A percentile compares a stretch with the other conserved stretches of the same genome.
phyloP scores from a whole-genome alignment of 106 monocot species.

The Dendrobium catenatum region DNA sequence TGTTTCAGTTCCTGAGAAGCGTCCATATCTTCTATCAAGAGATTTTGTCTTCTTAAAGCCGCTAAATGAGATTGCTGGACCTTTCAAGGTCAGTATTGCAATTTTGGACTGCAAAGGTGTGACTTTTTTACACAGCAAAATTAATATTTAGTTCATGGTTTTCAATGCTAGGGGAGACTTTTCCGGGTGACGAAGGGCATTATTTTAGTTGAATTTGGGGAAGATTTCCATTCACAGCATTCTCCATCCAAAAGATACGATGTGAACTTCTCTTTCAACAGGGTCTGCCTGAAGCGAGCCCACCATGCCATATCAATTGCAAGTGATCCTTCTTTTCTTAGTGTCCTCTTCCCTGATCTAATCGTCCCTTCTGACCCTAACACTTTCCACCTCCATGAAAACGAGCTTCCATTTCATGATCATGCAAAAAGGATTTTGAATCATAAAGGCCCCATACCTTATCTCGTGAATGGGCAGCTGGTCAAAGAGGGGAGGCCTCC shows the following conservation, averaged over 20 bases:
- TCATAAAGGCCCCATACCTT: constrained; percentile 19
- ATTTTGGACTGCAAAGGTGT: background rate
- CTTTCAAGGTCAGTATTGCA: constrained; percentile 13
- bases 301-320: constrained; percentile 27
- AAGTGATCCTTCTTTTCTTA: constrained; percentile 14
- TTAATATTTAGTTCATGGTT: no score
- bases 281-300: constrained; percentile 33
- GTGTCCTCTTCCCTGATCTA: constrained; percentile 28
- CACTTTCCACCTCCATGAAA: background rate
- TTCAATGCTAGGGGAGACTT: constrained; percentile 15
- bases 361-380: background rate
- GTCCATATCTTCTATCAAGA: constrained; percentile 37
- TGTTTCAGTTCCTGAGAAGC: constrained; percentile 20
- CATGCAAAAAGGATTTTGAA: constrained; percentile 7
- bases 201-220: constrained; percentile 24
- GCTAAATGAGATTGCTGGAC: background rate
- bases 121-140: no score
- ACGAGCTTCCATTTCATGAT: background rate
- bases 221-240: constrained; percentile 36
- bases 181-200: constrained; percentile 6
- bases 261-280: constrained; percentile 50
- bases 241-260: constrained; percentile 23
- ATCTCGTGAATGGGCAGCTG: constrained; percentile 25
- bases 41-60: constrained; percentile 13
- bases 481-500: background rate